Evolutionary conservation across 768 basidiomycete genomes (phyloP), one percentile per base, ranked within the genome.

Genomic region (Mycena venus): DNA sequence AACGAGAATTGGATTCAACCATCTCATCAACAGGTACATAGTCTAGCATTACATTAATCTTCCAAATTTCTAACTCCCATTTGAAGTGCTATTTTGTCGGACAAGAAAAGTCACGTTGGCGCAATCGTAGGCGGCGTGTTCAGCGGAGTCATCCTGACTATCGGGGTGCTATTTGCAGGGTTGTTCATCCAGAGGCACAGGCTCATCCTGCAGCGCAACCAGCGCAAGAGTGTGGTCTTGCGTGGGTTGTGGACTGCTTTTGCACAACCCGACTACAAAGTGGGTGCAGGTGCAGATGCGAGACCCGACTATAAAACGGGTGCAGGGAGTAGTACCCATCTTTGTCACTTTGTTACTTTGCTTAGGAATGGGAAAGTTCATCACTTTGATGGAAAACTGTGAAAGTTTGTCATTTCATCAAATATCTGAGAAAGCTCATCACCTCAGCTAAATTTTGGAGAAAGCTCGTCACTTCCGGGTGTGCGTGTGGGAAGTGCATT

Each of bases 141-240:
- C 15, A 17, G 42, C 15, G 42, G 42, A 17, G 9, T 42, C 42
- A 17, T 17, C 21, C 61, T 63, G 40, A 63, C 27, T 9, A 9
- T 63, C 27, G 61, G 40, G 42, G 29, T 23, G 61, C 8, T 63
- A 40, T 63, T 63, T 29, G 61, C 61, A 25, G 42, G 6, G 40
- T 17, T 63, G 42, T 63, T 32, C 27, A 27, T 42, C 40, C 61
- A 42, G 1, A 5, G 61, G 42, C 61, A 42, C 40, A 42, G n/a
- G 40, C 61, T 63, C 61, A 47, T 63, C 42, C 61, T 63, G 19
- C 12, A 42, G n/a, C n/a, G n/a, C n/a, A n/a, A n/a, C n/a, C n/a
- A n/a, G n/a, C n/a, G n/a, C n/a, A n/a, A n/a, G n/a, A 42, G 42
- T 47, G 61, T 29, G 42, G 42, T 63, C 27, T 17, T 63, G 61